These are phyloP conservation scores for Anthracocystis setariae DNA, from an alignment of 1,284 basidiomycete genomes.

Conservation along the genomic window DNA sequence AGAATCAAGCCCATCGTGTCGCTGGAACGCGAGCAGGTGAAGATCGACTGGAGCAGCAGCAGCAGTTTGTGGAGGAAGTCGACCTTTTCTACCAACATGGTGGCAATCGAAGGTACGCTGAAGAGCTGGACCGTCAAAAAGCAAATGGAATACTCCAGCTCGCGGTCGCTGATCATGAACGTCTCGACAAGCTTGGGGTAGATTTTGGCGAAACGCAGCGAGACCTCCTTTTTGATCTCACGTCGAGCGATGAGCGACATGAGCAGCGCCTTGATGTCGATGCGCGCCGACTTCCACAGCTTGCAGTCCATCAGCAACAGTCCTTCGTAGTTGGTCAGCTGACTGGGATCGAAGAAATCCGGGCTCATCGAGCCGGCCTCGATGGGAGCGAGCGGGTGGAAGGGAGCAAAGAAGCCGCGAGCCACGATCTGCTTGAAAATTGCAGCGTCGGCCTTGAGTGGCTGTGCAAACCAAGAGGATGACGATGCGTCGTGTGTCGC, in stretches of 20 bases:
- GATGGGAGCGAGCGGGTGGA: constrained; percentile 40
- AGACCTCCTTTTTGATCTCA: constrained; percentile 80
- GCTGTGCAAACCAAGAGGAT: constrained; percentile 20
- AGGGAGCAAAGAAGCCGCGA: constrained; percentile 49
- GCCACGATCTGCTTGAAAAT: constrained; percentile 55
- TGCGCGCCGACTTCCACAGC: constrained; percentile 70
- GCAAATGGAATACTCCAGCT: constrained; percentile 66
- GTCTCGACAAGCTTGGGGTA: constrained; percentile 64
- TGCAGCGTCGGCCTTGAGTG: constrained; percentile 49
- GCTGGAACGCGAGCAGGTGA: constrained; percentile 46
- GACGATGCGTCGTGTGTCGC: constrained; percentile 12
- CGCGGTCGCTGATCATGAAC: constrained; percentile 64
- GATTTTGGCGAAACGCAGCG: constrained; percentile 69
- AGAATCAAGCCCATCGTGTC: constrained; percentile 43
- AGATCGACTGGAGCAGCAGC: constrained; percentile 60
- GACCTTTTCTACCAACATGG: constrained; percentile 55
- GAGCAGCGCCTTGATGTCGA: constrained; percentile 83
- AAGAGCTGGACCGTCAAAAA: constrained; percentile 66
- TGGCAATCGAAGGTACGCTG: constrained; percentile 65
- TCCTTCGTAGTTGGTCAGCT: constrained; percentile 60
- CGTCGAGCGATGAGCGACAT: constrained; percentile 77
- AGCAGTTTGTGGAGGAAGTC: constrained; percentile 55
- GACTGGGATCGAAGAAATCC: constrained; percentile 56
- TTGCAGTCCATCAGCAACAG: constrained; percentile 62
- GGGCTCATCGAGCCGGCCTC: constrained; percentile 50